Percentiles rank a stretch among this genome's conserved stretches.
Evolutionary conservation across 331 rosid species (phyloP).

Genomic region (Pyracantha coccinea): DNA sequence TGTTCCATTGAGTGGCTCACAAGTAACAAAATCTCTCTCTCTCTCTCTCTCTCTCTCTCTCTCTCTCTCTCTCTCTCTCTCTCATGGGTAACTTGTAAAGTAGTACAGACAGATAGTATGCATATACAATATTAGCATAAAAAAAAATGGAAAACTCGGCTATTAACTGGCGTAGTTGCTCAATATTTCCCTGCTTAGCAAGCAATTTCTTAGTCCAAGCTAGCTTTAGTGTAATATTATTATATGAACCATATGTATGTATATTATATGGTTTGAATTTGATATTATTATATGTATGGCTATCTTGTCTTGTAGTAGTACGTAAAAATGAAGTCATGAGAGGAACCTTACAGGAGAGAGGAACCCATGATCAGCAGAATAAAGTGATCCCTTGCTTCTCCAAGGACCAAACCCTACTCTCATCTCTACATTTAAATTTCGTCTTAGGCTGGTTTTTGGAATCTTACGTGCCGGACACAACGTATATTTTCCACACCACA

Average conservation of each 20-base stretch:
- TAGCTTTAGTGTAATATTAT: neutral
- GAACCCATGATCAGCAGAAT: slow-evolving; percentile 2
- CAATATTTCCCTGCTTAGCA: neutral
- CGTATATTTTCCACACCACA: neutral
- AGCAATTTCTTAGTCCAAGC: slow-evolving; percentile 1
- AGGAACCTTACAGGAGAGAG: neutral
- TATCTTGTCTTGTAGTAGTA: neutral
- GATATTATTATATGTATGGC: neutral
- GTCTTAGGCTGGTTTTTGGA: slow-evolving; percentile 12
- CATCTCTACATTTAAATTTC: neutral
- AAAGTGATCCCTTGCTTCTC: slow-evolving; percentile 36
- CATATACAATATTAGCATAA: neutral
- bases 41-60: neutral
- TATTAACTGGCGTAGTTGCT: neutral
- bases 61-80: neutral
- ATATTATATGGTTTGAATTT: neutral
- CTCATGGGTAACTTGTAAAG: slow-evolving; percentile 11
- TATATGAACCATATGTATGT: neutral
- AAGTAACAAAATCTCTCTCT: slow-evolving; percentile 16
- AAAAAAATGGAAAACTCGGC: neutral
- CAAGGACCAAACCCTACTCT: neutral
- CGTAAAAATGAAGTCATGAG: slow-evolving; percentile 2
- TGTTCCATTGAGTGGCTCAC: slow-evolving; percentile 27
- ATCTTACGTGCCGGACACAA: slow-evolving; percentile 34
- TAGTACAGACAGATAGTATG: neutral